Evolutionary conservation across 208 protist species (phyloP).

Genomic region (Acanthamoeba rhysodes): DNA sequence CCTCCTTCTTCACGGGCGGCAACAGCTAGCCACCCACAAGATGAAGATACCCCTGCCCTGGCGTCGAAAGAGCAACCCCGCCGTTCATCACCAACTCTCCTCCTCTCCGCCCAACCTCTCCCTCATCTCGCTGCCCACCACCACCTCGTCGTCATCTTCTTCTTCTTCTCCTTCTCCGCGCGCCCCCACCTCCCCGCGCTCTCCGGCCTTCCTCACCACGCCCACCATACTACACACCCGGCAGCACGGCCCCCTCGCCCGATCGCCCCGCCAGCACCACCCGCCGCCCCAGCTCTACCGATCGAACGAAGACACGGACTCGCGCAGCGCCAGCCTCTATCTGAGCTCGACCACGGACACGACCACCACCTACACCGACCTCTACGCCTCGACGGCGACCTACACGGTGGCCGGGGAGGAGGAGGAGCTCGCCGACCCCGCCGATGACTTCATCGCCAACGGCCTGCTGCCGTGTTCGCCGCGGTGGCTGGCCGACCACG

Average conservation of each 20-base stretch:
- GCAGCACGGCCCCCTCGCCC: neutral
- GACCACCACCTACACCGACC: neutral
- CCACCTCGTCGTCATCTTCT: neutral
- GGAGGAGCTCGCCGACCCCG: neutral
- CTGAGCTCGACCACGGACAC: neutral
- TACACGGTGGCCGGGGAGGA: neutral
- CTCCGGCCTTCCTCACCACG: neutral
- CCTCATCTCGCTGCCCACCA: neutral
- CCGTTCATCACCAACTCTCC: neutral
- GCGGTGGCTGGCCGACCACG: slow-evolving; percentile 14
- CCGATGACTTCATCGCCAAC: neutral
- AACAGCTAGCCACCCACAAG: neutral
- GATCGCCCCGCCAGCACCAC: neutral
- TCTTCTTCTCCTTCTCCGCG: neutral
- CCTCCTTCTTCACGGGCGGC: neutral
- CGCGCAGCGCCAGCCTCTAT: neutral
- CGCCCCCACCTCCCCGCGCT: neutral
- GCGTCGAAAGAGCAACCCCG: neutral
- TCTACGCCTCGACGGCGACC: neutral
- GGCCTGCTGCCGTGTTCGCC: neutral
- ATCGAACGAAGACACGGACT: neutral
- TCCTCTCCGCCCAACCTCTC: neutral
- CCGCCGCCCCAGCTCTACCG: neutral
- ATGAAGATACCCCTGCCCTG: neutral
- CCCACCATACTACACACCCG: neutral